Percentiles rank a stretch among this genome's conserved stretches.
Conservation (phyloP, 805 yeast genomes). For the Blastobotrys terrestris region DNA sequence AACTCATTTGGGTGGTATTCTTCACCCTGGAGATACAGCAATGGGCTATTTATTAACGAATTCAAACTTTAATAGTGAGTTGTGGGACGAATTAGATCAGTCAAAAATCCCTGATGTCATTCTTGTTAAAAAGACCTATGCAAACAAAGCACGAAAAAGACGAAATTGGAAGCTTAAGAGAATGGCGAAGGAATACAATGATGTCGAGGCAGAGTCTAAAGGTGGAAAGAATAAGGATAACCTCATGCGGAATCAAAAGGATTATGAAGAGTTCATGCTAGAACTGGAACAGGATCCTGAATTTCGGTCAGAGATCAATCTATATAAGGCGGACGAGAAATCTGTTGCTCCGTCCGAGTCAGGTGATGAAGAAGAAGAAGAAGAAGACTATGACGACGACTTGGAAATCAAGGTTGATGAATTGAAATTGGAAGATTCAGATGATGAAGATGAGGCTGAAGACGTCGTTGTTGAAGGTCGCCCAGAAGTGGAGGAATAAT, state of each 20-base stretch:
- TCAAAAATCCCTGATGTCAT: slow-evolving; percentile 77
- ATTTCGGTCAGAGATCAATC: slow-evolving; percentile 64
- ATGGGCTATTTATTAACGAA: slow-evolving; percentile 84
- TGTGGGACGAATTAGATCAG: slow-evolving; percentile 65
- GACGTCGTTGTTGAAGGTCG: slow-evolving; percentile 12
- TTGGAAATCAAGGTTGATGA: slow-evolving; percentile 55
- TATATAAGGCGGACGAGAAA: slow-evolving; percentile 42
- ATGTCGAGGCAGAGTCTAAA: slow-evolving; percentile 26
- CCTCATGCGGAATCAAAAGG: slow-evolving; percentile 62
- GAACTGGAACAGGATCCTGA: slow-evolving; percentile 24
- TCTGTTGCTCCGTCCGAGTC: slow-evolving; percentile 38
- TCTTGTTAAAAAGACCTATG: slow-evolving; percentile 44
- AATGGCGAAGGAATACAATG: slow-evolving; percentile 94
- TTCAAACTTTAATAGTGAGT: slow-evolving; percentile 81
- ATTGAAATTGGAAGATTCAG: slow-evolving; percentile 68
- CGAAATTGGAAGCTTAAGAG: slow-evolving; percentile 56
- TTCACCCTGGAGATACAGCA: slow-evolving; percentile 95
- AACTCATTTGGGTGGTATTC: slow-evolving; percentile 87
- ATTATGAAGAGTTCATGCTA: slow-evolving; percentile 21
- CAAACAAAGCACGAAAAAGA: slow-evolving; percentile 7
- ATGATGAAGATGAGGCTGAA: slow-evolving; percentile 40
- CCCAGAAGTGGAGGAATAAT: slow-evolving; percentile 6
- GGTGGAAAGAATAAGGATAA: slow-evolving; percentile 70
- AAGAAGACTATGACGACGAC: slow-evolving; percentile 30
- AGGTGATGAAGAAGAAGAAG: slow-evolving; percentile 16